These are phyloP conservation scores for Penicillium daleae DNA, from an alignment of 495 filamentous ascomycete genomes.

Conservation along the genomic window DNA sequence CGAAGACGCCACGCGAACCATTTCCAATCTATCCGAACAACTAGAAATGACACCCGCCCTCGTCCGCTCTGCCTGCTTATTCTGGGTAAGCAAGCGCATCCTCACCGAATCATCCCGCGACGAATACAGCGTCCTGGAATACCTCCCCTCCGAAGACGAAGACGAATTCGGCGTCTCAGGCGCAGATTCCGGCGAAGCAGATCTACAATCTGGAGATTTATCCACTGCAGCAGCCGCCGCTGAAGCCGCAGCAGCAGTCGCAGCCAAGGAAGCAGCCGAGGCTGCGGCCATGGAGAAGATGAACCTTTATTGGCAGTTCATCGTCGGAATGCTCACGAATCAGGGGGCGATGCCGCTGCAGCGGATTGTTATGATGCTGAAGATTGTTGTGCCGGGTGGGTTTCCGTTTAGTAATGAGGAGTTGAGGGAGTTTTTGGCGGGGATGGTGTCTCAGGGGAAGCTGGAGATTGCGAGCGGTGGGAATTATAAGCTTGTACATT, in stretches of 20 bases:
- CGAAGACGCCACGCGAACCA: constrained; percentile 52
- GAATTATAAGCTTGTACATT: constrained; percentile 63
- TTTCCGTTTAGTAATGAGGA: constrained; percentile 82
- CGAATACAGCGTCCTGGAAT: constrained; percentile 67
- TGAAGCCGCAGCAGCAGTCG: constrained; percentile 53
- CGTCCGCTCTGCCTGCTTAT: constrained; percentile 75
- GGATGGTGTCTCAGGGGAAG: constrained; percentile 71
- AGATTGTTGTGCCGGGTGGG: constrained; percentile 81
- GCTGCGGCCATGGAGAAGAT: constrained; percentile 72
- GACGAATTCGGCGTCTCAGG: constrained; percentile 29
- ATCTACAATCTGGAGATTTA: constrained; percentile 33
- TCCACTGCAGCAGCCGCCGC: constrained; percentile 50
- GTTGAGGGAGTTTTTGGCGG: constrained; percentile 73
- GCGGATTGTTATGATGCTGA: constrained; percentile 91
- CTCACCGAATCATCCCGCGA: constrained; percentile 61
- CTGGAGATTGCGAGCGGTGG: constrained; percentile 71
- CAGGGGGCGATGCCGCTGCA: constrained; percentile 76
- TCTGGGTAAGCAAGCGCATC: constrained; percentile 83
- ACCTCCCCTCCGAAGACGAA: constrained; percentile 53
- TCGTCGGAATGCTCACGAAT: constrained; percentile 94
- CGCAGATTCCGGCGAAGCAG: constrained; percentile 5
- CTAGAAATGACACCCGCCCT: constrained; percentile 79
- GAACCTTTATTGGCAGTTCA: constrained; percentile 85
- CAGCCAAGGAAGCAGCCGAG: constrained; percentile 49
- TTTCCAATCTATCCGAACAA: constrained; percentile 62